Percentiles rank a stretch among this genome's conserved stretches.
phyloP scores from a whole-genome alignment of 805 yeast genomes.

The Candida adriatica region DNA sequence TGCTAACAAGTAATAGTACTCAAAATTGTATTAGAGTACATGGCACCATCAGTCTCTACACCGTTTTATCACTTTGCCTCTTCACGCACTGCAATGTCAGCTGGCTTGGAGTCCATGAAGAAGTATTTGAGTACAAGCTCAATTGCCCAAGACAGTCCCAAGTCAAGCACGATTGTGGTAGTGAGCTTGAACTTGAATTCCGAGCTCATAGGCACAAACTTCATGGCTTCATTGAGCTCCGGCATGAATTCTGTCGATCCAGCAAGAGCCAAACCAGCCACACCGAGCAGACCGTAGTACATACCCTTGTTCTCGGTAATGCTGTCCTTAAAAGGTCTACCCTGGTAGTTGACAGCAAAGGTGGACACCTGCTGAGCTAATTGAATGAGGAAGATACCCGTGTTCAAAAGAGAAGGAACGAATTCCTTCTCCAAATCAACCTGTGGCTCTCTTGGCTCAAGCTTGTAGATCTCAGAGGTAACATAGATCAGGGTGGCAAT shows the following conservation, averaged over 20 bases:
- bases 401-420: slow-evolving; percentile 83
- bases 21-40: background rate
- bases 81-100: slow-evolving; percentile 66
- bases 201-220: slow-evolving; percentile 78
- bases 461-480: slow-evolving; percentile 71
- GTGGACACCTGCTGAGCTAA: slow-evolving; percentile 96
- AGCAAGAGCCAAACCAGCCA: slow-evolving; percentile 77
- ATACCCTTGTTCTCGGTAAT: slow-evolving; percentile 89
- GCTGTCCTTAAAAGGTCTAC: slow-evolving; percentile 91
- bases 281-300: slow-evolving; percentile 93
- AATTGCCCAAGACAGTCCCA: slow-evolving; percentile 66
- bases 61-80: slow-evolving; percentile 2
- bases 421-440: slow-evolving; percentile 87
- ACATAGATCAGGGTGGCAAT: slow-evolving; percentile 75
- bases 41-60: background rate
- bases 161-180: slow-evolving; percentile 63
- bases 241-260: slow-evolving; percentile 95
- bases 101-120: slow-evolving; percentile 87
- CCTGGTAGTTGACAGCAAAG: slow-evolving; percentile 96
- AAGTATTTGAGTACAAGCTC: slow-evolving; percentile 76
- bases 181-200: slow-evolving; percentile 76
- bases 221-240: slow-evolving; percentile 86
- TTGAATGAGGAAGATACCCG: slow-evolving; percentile 92
- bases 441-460: slow-evolving; percentile 91
- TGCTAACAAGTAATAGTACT: too few species aligned